Evolutionary conservation across 441 rosid species (phyloP).

Genomic region (Populus hybrid): DNA sequence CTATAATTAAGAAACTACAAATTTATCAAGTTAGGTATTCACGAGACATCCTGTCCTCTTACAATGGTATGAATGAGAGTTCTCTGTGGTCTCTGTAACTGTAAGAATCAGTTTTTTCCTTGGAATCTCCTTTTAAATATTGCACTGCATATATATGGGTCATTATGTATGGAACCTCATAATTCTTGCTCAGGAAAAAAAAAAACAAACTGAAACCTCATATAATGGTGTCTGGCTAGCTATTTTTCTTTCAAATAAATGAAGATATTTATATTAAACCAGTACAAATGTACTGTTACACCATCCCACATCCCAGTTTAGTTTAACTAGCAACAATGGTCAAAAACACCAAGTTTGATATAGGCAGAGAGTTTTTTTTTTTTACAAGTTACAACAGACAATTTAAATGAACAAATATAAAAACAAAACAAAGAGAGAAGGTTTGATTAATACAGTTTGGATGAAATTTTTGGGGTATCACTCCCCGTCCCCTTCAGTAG

Average conservation of each 20-base stretch:
- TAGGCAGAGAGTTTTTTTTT: not conserved
- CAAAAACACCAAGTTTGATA: not conserved
- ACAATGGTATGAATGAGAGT: not conserved
- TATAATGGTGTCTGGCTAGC: constrained; percentile 9
- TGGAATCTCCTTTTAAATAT: constrained; percentile 24
- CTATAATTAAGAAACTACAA: not conserved
- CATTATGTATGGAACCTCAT: not conserved
- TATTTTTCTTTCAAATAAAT: constrained; percentile 1
- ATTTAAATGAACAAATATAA: constrained; percentile 14
- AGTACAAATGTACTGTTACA: not conserved
- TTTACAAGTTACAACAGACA: not conserved
- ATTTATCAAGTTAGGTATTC: not conserved
- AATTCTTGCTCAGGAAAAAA: not conserved
- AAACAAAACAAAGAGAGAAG: not conserved
- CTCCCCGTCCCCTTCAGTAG: constrained; percentile 68
- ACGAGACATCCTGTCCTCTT: not conserved
- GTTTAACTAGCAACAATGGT: not conserved
- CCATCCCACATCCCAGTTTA: not conserved
- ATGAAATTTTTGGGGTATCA: constrained; percentile 5
- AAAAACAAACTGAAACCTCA: not conserved
- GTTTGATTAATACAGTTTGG: not conserved
- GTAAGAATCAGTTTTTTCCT: constrained; percentile 9
- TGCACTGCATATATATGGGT: constrained; percentile 17
- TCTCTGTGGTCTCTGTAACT: not conserved
- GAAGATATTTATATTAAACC: not conserved